Base-by-base conservation (phyloP, 208 protist species). In the Phytomonas serpens region DNA sequence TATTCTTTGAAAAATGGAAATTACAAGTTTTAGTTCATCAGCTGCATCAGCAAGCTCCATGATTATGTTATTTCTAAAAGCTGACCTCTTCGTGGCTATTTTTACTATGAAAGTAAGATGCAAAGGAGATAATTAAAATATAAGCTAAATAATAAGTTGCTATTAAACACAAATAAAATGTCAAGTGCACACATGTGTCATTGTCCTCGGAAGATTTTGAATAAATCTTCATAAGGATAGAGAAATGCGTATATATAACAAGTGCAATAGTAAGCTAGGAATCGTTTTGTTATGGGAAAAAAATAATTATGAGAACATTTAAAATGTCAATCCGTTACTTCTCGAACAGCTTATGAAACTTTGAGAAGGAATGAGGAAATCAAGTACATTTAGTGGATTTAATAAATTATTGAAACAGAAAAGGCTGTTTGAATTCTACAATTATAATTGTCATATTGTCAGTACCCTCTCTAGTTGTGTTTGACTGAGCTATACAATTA, bases 401-500 rank as follows among this genome's bases (percentile, higher is more conserved):
- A 33, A 70, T 42, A 37, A 66, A 30, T 37, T 34, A 66, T 31
- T 67, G 19, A 23, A 69, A 69, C 23, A 90, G 86, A 82, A 93
- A 96, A 14, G 77, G 72, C 16, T 80, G 75, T 72, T 95, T 97
- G 75, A 95, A 93, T 64, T 93, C 75, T n/a, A 87, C 81, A 69
- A 97, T 69, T 36, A 97, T 86, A 65, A 97, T 89, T 16, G 92
- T 92, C 85, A 95, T 94, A 76, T 97, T 97, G 75, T 97, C 92
- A 30, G 86, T 91, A 32, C 86, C 83, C 9, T 82, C 79, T 30
- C 76, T 72, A 34, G 79, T 82, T 29, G 74, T 87, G 52, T 82
- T 80, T 23, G 82, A 77, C 34, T 82, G 72, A 19, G 90, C 87
- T 52, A 97, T 75, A 67, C 88, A 94, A 30, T 67, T 73, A 72